A percentile compares a stretch with the other conserved stretches of the same genome.
These are phyloP conservation scores for Fraxinus anomala DNA, from an alignment of 257 asterid species.

Conservation along the genomic window DNA sequence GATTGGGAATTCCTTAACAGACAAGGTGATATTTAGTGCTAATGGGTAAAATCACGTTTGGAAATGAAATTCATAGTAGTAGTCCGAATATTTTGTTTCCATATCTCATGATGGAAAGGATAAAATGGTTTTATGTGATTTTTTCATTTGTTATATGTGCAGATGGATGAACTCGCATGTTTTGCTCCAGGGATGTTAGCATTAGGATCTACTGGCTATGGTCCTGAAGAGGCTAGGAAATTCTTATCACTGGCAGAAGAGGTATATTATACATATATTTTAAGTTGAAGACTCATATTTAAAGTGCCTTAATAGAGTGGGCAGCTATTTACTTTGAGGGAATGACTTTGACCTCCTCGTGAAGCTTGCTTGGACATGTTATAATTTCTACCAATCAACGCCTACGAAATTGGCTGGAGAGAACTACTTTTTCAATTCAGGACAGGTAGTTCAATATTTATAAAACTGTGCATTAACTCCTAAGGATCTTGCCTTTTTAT, in stretches of 20 bases:
- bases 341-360: constrained; percentile 28
- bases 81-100: neutral
- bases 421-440: constrained; percentile 80
- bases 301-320: neutral
- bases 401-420: constrained; percentile 99
- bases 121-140: neutral
- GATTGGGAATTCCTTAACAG: constrained; percentile 71
- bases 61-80: neutral
- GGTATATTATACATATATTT: constrained; percentile 45
- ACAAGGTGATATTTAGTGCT: constrained; percentile 63
- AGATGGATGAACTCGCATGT: constrained; percentile 99
- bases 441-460: constrained; percentile 55
- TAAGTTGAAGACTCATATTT: constrained; percentile 11
- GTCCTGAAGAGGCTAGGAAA: constrained; percentile 78
- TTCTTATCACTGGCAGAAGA: constrained; percentile 87
- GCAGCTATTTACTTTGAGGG: constrained; percentile 13
- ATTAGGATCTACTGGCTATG: constrained; percentile 86
- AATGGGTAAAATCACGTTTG: neutral
- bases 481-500: neutral
- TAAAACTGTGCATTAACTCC: neutral
- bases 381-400: constrained; percentile 94
- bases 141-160: constrained; percentile 35
- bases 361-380: constrained; percentile 99
- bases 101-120: neutral
- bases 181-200: constrained; percentile 99